phyloP scores from a whole-genome alignment of 192 early-diverging fungal genomes.

The Coemansia sp. region DNA sequence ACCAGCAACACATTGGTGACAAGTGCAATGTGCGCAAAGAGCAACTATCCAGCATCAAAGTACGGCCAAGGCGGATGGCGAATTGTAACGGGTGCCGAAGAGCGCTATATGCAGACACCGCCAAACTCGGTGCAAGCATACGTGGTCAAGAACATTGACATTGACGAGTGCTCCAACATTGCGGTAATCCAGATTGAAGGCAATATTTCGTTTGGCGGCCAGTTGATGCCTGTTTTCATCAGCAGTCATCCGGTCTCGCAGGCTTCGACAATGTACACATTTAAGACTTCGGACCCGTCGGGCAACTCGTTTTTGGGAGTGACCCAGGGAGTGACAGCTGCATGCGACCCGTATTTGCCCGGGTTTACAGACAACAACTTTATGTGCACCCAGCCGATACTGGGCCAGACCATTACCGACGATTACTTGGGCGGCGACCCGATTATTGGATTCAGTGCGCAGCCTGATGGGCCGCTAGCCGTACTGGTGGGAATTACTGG shows the following conservation, averaged over 20 bases:
- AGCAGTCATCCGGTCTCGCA: constrained; percentile 8
- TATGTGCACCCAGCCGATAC: constrained; percentile 38
- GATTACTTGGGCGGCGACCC: constrained; percentile 47
- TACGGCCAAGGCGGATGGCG: constrained; percentile 38
- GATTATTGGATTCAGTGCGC: constrained; percentile 35
- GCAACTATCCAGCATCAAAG: constrained; percentile 15
- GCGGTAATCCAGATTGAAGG: constrained; percentile 31
- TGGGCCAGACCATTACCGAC: constrained; percentile 23
- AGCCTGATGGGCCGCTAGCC: constrained; percentile 15
- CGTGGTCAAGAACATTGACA: constrained; percentile 17
- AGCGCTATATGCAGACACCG: constrained; percentile 22
- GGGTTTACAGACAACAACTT: constrained; percentile 15
- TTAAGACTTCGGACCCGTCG: constrained; percentile 19
- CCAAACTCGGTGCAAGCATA: constrained; percentile 5
- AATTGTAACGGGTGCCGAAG: constrained; percentile 21
- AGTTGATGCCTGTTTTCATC: constrained; percentile 24
- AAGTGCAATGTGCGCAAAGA: constrained; percentile 32
- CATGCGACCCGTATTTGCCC: constrained; percentile 21
- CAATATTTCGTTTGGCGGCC: constrained; percentile 15
- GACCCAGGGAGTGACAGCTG: constrained; percentile 14
- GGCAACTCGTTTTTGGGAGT: constrained; percentile 28
- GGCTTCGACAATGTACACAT: constrained; percentile 18
- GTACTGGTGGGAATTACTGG: constrained; percentile 43
- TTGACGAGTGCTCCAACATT: constrained; percentile 35
- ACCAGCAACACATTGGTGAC: constrained; percentile 38